Evolutionary conservation across 2,329 filamentous ascomycete species (phyloP).

Genomic region (Scopulariopsis brevicaulis): DNA sequence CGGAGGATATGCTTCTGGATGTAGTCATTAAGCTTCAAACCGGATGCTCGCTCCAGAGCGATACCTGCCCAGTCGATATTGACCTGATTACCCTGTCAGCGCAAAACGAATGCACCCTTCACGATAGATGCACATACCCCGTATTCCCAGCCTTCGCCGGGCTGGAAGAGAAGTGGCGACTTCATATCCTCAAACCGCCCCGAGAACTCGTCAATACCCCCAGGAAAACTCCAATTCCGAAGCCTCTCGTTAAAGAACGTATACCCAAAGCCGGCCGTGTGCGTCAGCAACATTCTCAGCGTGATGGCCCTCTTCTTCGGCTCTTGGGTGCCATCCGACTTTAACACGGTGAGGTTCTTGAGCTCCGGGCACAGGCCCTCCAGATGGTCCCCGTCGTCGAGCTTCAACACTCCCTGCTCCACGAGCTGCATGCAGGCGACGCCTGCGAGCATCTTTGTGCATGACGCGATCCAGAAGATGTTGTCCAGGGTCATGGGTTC

Average conservation of each 20-base stretch:
- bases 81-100: conserved; percentile 21
- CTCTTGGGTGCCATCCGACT: conserved; percentile 21
- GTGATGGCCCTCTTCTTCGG: conserved; percentile 39
- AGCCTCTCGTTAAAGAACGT: conserved; percentile 39
- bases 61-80: conserved; percentile 43
- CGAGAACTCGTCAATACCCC: conserved; percentile 45
- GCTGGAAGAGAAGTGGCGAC: conserved; percentile 48
- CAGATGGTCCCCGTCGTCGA: conserved; percentile 35
- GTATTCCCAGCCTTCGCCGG: conserved; percentile 51
- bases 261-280: conserved; percentile 47
- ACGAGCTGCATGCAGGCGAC: conserved; percentile 47
- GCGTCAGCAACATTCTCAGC: conserved; percentile 43
- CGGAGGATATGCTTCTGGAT: conserved; percentile 32
- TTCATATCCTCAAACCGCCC: conserved; percentile 38
- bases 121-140: conserved; percentile 22
- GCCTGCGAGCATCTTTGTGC: conserved; percentile 42
- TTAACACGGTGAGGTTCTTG: conserved; percentile 30
- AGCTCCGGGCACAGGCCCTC: conserved; percentile 39
- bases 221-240: conserved; percentile 32
- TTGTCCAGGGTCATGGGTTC: conserved; percentile 48
- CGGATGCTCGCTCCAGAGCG: conserved; percentile 30
- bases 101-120: background rate
- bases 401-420: conserved; percentile 31
- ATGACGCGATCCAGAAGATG: conserved; percentile 48
- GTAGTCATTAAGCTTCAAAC: conserved; percentile 33